Evolutionary conservation across 2,329 filamentous ascomycete species (phyloP), one percentile per base, ranked within the genome.

Genomic region (Fusarium longipes): DNA sequence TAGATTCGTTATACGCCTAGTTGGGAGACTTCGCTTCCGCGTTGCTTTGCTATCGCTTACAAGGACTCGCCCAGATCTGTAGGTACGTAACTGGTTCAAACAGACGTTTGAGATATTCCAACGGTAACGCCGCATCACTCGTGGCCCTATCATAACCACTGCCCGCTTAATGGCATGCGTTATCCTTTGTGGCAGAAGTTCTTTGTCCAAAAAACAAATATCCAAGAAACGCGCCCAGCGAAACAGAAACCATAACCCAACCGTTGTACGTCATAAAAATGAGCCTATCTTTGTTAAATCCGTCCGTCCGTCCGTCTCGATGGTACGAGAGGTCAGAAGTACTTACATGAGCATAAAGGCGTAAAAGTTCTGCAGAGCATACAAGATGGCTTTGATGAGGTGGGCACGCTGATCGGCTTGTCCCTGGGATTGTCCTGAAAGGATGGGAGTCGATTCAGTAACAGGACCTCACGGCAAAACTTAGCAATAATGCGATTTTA

Each of bases 221-320:
- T 40, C 96, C 96, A 42, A 97, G 79, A 70, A 96, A 97, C 0
- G 95, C 94, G 17, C 96, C 96, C 11, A 96, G 82, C 1, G 91
- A 91, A 17, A 98, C 94, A 5, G 95, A 87, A 70, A 97, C 80
- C 96, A 99, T 99, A 71, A 99, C 89, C 90, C 92, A 97, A 57
- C 96, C 96, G 75, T 99, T 99, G 82, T 99, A 99, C n/a, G 96
- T 99, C 96, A 99, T 99, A 81, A 99, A 99, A 22, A 99, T 82
- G 63, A 99, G 84, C 96, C 95, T 98, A 61, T n/a, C 8, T 52
- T 47, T 48, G 56, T 48, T 44, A 58, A 38, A 33, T 11, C 25
- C n/a, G 9, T 33, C 11, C 12, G 18, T 36, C 17, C 18, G n/a
- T 18, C 12, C 10, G 17, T 30, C 3, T 14, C 39, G 10, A 14